Base-by-base conservation (phyloP, 2,329 filamentous ascomycete species). In the Phialemonium atrogriseum region DNA sequence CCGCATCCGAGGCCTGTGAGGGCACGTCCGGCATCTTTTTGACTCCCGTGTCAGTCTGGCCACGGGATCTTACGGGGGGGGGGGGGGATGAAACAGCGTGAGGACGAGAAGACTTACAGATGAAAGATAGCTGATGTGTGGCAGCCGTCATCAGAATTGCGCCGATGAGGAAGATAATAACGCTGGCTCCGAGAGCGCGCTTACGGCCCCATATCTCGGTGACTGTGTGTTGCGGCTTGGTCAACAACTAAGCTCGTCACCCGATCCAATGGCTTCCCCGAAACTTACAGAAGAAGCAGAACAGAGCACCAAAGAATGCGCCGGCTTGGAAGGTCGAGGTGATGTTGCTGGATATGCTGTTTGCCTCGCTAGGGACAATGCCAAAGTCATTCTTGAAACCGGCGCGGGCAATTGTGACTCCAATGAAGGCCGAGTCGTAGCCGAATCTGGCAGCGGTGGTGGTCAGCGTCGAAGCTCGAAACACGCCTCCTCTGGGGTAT, bases 1-100 rank as follows among this genome's bases (percentile, higher is more conserved):
- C 71, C 73, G 27, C 73, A 64, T 13, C 69, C 72, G 47, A 71
- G 63, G 2, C 73, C 72, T 2, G 68, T 72, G 20, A 77, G 55
- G 39, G 71, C 69, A 9, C 77, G 69, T 1, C 76, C 34, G 64
- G 62, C 47, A 66, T 75, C 73, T 77, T 72, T 8, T 56, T 54
- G 36, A 72, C 60, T n/a, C n/a, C n/a, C n/a, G n/a, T n/a, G n/a
- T n/a, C n/a, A n/a, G n/a, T n/a, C n/a, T n/a, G n/a, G n/a, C n/a
- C n/a, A n/a, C n/a, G n/a, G n/a, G n/a, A n/a, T n/a, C n/a, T n/a
- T n/a, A n/a, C n/a, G n/a, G n/a, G n/a, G n/a, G n/a, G n/a, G n/a
- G n/a, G n/a, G n/a, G n/a, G n/a, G n/a, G n/a, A n/a, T n/a, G n/a
- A n/a, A n/a, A n/a, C n/a, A n/a, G n/a, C n/a, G n/a, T 7, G 56